Conservation (phyloP, 164 flowering plant genomes). For the Umbellularia californica region DNA sequence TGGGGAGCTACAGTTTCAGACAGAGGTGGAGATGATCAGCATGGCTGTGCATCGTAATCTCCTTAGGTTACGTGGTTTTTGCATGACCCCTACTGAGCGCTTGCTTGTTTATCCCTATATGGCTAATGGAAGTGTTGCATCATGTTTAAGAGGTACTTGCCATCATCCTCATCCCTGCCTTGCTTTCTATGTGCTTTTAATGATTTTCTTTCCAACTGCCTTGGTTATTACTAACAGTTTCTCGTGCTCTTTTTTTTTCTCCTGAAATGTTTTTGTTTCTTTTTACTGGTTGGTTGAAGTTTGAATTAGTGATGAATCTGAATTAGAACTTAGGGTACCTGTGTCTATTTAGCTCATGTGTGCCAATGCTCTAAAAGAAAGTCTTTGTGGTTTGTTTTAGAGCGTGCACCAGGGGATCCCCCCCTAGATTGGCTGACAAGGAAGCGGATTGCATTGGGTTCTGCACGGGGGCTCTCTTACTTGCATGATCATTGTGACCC, state of each 20-base stretch:
- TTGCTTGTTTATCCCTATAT: slow-evolving; percentile 39
- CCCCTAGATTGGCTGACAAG: slow-evolving; percentile 84
- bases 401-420: slow-evolving; percentile 52
- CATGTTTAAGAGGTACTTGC: slow-evolving; percentile 33
- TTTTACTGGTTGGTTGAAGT: neutral
- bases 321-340: neutral
- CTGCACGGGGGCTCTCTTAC: slow-evolving; percentile 88
- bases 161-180: neutral
- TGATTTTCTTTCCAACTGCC: neutral
- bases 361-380: neutral
- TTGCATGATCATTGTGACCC: slow-evolving; percentile 96
- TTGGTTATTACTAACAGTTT: neutral
- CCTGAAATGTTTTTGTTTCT: neutral
- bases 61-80: slow-evolving; percentile 33
- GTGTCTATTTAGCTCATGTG: neutral
- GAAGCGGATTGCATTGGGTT: slow-evolving; percentile 74
- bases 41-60: slow-evolving; percentile 40
- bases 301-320: neutral
- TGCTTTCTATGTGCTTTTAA: neutral
- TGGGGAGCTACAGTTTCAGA: slow-evolving; percentile 40
- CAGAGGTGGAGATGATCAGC: slow-evolving; percentile 40
- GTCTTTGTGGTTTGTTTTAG: slow-evolving; percentile 32
- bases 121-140: slow-evolving; percentile 43
- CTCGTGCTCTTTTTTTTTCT: too few relatives aligned
- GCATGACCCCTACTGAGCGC: slow-evolving; percentile 40